These are phyloP conservation scores for Crithidia thermophila DNA, from an alignment of 208 protist genomes.

Conservation along the genomic window DNA sequence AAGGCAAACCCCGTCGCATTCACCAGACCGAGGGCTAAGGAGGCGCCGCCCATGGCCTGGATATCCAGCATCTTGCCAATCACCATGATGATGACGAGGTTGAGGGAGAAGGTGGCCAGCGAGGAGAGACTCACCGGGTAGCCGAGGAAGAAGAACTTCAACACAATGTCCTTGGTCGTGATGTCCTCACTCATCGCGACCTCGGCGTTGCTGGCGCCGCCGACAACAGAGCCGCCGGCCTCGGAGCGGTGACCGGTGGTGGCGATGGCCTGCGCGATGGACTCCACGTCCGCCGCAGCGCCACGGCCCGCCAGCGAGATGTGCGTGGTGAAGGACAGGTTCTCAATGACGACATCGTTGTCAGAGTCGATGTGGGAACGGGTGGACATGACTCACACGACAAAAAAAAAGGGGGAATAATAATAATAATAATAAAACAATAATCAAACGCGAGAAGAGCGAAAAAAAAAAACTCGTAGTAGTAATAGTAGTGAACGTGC, in stretches of 20 bases:
- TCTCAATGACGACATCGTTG: constrained; percentile 35
- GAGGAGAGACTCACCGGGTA: constrained; percentile 74
- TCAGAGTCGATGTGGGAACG: constrained; percentile 25
- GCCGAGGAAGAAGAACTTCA: constrained; percentile 69
- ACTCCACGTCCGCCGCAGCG: constrained; percentile 28
- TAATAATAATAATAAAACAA: neutral
- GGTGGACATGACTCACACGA: neutral
- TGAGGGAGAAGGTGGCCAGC: constrained; percentile 79
- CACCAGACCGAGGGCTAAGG: constrained; percentile 74
- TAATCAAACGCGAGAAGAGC: neutral
- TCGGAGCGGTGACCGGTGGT: constrained; percentile 18
- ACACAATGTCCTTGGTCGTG: constrained; percentile 38
- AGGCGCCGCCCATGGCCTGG: constrained; percentile 68
- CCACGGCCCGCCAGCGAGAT: constrained; percentile 25
- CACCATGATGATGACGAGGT: constrained; percentile 65
- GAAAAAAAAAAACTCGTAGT: neutral
- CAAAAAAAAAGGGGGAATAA: too few relatives aligned
- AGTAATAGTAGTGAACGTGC: too few relatives aligned
- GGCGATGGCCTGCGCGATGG: constrained; percentile 32
- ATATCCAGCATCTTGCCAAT: constrained; percentile 63
- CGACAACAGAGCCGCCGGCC: neutral
- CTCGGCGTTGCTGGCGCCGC: constrained; percentile 8
- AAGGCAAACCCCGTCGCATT: constrained; percentile 90
- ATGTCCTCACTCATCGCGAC: constrained; percentile 37
- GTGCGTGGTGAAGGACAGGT: constrained; percentile 44